phyloP scores from a whole-genome alignment of 1,284 basidiomycete genomes.

The Coriolopsis trogii region DNA sequence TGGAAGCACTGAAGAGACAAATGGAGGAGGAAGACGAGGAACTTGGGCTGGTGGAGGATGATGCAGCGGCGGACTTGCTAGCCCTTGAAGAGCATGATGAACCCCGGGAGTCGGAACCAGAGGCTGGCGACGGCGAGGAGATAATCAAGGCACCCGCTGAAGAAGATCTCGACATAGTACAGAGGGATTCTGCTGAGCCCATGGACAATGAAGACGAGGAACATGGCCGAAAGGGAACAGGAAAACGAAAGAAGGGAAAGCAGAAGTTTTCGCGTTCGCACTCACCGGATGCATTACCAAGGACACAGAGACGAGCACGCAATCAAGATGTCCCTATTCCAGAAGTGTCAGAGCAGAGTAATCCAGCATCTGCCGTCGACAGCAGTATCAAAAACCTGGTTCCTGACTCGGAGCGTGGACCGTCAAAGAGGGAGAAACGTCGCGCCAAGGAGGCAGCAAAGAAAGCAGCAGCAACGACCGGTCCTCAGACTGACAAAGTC shows the following conservation, averaged over 20 bases:
- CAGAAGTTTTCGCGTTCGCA: constrained; percentile 21
- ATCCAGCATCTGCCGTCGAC: not conserved
- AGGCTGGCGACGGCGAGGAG: not conserved
- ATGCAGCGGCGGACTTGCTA: constrained; percentile 28
- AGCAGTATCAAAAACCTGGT: not conserved
- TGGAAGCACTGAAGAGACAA: constrained; percentile 72
- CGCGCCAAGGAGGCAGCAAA: constrained; percentile 80
- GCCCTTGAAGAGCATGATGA: constrained; percentile 21
- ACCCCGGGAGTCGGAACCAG: not conserved
- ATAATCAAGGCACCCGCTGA: no score
- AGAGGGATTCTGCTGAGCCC: no score
- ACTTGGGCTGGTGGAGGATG: constrained; percentile 42
- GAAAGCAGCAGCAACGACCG: constrained; percentile 47
- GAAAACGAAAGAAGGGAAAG: constrained; percentile 26
- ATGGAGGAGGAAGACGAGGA: constrained; percentile 81
- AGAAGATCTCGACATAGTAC: not conserved
- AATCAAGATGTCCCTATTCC: constrained; percentile 3
- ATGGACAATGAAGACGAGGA: not conserved
- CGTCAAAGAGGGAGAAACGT: constrained; percentile 84
- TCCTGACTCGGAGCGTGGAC: constrained; percentile 31
- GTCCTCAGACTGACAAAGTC: constrained; percentile 29
- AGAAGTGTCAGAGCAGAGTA: not conserved
- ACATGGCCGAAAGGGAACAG: not conserved
- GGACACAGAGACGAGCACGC: constrained; percentile 17
- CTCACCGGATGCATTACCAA: constrained; percentile 26